These are phyloP conservation scores for Tuber calosporum DNA, from an alignment of 495 filamentous ascomycete genomes.

Conservation along the genomic window DNA sequence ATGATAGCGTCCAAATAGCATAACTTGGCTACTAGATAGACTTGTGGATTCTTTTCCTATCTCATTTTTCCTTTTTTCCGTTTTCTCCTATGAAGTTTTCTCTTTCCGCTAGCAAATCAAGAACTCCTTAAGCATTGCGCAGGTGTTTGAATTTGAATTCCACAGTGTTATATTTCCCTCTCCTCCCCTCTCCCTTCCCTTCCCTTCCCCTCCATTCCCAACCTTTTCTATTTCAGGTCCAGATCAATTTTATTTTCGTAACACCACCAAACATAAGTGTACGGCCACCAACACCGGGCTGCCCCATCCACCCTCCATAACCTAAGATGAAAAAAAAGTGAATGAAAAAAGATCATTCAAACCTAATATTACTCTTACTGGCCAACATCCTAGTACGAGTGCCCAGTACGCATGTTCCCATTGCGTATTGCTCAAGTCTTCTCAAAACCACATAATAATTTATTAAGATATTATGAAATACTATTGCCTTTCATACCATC, in stretches of 20 bases:
- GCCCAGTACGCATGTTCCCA: neutral
- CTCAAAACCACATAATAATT: neutral
- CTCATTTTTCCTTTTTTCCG: neutral
- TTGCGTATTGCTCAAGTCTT: neutral
- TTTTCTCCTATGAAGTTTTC: neutral
- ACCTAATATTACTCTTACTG: neutral
- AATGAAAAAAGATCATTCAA: neutral
- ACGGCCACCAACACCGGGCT: too few species aligned
- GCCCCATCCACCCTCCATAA: neutral
- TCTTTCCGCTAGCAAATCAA: neutral
- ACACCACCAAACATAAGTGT: too few species aligned
- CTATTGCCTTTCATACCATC: neutral
- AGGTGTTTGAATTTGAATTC: neutral
- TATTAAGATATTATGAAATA: neutral
- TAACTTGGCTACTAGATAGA: neutral
- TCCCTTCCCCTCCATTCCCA: neutral
- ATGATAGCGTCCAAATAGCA: constrained; percentile 1
- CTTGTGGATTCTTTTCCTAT: neutral
- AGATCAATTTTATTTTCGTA: too few species aligned
- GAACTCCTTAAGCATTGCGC: neutral
- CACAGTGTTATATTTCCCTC: neutral
- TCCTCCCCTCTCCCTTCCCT: neutral
- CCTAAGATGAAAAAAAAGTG: neutral
- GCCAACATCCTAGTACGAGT: neutral
- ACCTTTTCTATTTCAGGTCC: neutral